Base-by-base conservation (phyloP, 78 protist species). In the Monocercomonoides exilis region DNA sequence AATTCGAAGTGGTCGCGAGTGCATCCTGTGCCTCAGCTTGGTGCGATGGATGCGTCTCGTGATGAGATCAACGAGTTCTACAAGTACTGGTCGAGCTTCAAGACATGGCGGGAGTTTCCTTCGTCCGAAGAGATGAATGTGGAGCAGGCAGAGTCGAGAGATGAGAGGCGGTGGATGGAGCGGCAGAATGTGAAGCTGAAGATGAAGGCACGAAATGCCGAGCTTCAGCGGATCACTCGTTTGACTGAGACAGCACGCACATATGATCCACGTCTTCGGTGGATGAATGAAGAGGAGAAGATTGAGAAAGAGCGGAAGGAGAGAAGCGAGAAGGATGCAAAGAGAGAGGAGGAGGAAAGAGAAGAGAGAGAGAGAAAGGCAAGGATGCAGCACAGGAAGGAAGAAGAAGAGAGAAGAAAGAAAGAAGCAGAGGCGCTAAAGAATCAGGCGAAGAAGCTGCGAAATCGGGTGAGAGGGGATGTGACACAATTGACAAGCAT, bases 71-170 rank as follows among this genome's bases (percentile, higher is more conserved):
- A 92, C 34, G 88, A 77, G 46, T 94, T 94, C 89, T 95, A 95
- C 90, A 88, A 89, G 77, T 93, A 87, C 87, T 95, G 96, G 96
- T 90, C 90, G 88, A 1, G 77, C 45, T 91, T 94, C 85, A 81
- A 89, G 41, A 89, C 96, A 44, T 95, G 97, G 97, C 54, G 97
- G 36, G 97, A 95, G 77, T 95, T 94, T 79, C 41, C 93, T 0
- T 89, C 81, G 70, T 84, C 80, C 21, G 95, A 94, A 77, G 93
- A 91, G 85, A 86, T 89, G 45, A 94, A 93, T 41, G 36, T 80
- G 42, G 86, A 85, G 3, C 43, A 84, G 64, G 92, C 91, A 0
- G 94, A 90, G 44, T 80, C 87, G 11, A 87, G 97, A 32, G 96
- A 93, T 41, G 94, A 93, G 86, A 87, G 85, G 46, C 94, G 97